Evolutionary conservation across 169 alveolate genomes (phyloP), one percentile per base, ranked within the genome.

Genomic region (Eimeria falciformis): DNA sequence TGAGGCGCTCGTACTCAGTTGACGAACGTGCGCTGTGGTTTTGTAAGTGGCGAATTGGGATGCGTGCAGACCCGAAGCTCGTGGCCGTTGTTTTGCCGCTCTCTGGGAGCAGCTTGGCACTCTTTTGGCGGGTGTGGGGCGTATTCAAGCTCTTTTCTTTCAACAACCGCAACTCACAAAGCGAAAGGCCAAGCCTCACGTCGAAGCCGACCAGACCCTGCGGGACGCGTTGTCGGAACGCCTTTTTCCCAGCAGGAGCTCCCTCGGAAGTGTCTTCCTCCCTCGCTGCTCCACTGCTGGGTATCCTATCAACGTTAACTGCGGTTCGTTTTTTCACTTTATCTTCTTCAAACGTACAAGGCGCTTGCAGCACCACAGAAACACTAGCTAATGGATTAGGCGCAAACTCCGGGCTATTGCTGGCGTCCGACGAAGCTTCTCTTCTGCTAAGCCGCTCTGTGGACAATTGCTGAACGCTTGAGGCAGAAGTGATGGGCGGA

Each of bases 191-290:
- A 21, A 81, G 27, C 53, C 25, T 50, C 2, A 81, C 37, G 56
- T 81, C 89, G 50, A 81, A 81, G 33, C 89, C 89, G n/a, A 50
- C 43, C 47, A 81, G 73, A 12, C 89, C 75, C 5, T 53, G 43
- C 50, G 46, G 0, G 0, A 25, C 47, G 2, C n/a, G 3, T 40
- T 46, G 69, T 7, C 14, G 9, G 47, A 27, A 18, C 14, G 5
- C 17, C 0, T 47, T 65, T 45, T 77, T 37, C 58, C 46, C 23
- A 25, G 86, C 50, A 27, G 3, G 46, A 12, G 66, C 23, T 18
- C 27, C 4, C 3, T 43, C 86, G 1, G 23, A 14, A 27, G 11
- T 47, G 46, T n/a, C 86, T 23, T 75, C 68, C 18, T 7, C 18
- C 23, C 27, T 47, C 6, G 27, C 21, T 47, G 69, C 43, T n/a